phyloP scores from a whole-genome alignment of 768 basidiomycete species.

The Tricholoma hemisulphureum region DNA sequence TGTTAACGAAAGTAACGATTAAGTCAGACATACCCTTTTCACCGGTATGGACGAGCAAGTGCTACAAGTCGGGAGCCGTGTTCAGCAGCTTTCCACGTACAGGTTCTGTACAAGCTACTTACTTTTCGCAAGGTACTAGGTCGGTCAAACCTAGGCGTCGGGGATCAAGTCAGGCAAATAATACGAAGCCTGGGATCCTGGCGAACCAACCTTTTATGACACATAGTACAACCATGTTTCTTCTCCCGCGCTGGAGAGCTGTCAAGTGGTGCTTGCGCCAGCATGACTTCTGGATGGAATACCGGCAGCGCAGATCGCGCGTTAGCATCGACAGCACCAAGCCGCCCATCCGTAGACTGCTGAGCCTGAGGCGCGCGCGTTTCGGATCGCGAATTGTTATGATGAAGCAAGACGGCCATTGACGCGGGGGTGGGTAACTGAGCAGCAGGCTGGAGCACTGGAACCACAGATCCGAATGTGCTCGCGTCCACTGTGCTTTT shows the following conservation, averaged over 20 bases:
- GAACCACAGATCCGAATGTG: slow-evolving; percentile 17
- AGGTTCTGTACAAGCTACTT: slow-evolving; percentile 25
- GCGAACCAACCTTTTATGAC: slow-evolving; percentile 67
- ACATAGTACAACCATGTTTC: slow-evolving; percentile 80
- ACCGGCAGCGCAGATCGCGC: background rate
- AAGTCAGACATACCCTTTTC: slow-evolving; percentile 62
- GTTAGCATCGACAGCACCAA: background rate
- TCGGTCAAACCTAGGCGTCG: slow-evolving; percentile 47
- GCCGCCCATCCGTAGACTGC: background rate
- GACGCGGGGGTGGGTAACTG: slow-evolving; percentile 47
- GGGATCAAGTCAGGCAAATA: slow-evolving; percentile 7
- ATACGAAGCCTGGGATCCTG: slow-evolving; percentile 11
- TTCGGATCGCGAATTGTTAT: too few relatives aligned
- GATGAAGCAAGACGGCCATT: slow-evolving; percentile 45
- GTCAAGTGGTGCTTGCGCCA: slow-evolving; percentile 18
- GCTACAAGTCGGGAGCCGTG: slow-evolving; percentile 40
- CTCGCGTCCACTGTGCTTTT: slow-evolving; percentile 21
- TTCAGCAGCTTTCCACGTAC: slow-evolving; percentile 1
- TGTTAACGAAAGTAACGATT: background rate
- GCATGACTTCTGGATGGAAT: background rate
- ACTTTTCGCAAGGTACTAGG: slow-evolving; percentile 78
- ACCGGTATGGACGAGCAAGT: slow-evolving; percentile 80
- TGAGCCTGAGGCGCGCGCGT: slow-evolving; percentile 17
- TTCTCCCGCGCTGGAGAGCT: slow-evolving; percentile 54
- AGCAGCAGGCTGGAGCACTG: slow-evolving; percentile 35